Base-by-base conservation (phyloP, 73 alveolate species). In the Paramecium octaurelia region DNA sequence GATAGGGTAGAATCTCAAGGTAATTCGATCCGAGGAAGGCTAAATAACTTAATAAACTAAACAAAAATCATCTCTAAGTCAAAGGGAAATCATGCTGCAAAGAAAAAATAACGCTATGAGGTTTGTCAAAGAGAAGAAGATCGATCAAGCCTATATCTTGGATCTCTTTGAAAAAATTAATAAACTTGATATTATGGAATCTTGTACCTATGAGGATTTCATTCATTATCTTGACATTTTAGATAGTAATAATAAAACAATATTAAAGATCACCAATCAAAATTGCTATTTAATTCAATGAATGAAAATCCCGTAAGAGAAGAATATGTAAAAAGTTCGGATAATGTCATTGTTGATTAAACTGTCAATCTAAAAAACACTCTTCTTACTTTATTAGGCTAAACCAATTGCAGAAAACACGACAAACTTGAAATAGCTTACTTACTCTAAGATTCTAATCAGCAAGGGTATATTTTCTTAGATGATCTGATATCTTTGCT, bases 381-480 rank as follows among this genome's bases (percentile, higher is more conserved):
- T 71, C 46, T 71, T 31, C 86, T 71, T n/a, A 27, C 86, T 12
- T 71, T 71, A 1, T 12, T 71, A 4, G 86, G 86, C 12, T 18
- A 24, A 18, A 71, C 42, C 2, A 71, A 71, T 7, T 71, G 86
- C 29, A 18, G 86, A 35, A 71, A 71, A 71, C 86, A 71, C 14
- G 86, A 71, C 14, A 71, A 71, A 71, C 42, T 71, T 18, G 86
- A 71, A 71, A 27, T 71, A 35, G 86, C 86, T 31, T 71, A 71
- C 29, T 18, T 18, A 27, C n/a, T 71, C 4, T 27, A 27, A 18
- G 86, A 71, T 71, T 31, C 58, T 18, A 71, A 71, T 71, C 16
- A 71, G 29, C n/a, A 71, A 18, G 86, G 86, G 6, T 71, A 31
- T 10, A 71, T 71, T 0, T 27, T 40, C 23, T 71, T 71, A 31